Conservation (phyloP, 352 stramenopile species). For the Blastocystis sp. region DNA sequence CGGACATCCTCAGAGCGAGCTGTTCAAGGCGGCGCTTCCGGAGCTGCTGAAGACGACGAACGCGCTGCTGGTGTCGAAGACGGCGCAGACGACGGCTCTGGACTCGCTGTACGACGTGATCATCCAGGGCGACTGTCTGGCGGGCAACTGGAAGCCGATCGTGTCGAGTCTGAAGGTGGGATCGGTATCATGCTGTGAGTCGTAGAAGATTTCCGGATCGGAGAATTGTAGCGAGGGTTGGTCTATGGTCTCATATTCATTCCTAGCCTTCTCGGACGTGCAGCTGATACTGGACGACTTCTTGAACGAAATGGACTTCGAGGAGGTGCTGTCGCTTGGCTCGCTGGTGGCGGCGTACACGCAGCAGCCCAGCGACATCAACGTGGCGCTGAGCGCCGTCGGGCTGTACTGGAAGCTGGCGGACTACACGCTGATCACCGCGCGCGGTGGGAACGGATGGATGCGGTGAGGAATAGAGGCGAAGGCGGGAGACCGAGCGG, state of each 20-base stretch:
- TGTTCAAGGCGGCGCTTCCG: neutral
- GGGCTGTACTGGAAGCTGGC: conserved; percentile 23
- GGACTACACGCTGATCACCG: conserved; percentile 8
- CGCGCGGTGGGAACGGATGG: neutral
- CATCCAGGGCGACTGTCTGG: conserved; percentile 15
- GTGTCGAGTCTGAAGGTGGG: neutral
- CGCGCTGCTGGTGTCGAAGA: neutral
- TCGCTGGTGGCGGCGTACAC: neutral
- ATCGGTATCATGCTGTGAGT: neutral
- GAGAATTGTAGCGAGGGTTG: neutral
- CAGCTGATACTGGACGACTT: conserved; percentile 18
- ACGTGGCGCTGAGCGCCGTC: neutral
- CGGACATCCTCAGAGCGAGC: neutral
- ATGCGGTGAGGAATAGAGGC: neutral
- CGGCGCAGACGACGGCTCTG: neutral
- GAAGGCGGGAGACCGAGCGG: neutral
- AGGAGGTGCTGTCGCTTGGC: neutral
- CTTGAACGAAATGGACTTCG: conserved; percentile 8
- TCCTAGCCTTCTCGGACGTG: neutral
- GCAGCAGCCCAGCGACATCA: neutral
- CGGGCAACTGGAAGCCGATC: neutral
- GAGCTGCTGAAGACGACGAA: neutral
- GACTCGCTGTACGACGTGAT: conserved; percentile 23
- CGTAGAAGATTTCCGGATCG: neutral
- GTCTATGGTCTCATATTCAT: neutral